phyloP scores from a whole-genome alignment of 768 basidiomycete species.

The Boletales sp. region DNA sequence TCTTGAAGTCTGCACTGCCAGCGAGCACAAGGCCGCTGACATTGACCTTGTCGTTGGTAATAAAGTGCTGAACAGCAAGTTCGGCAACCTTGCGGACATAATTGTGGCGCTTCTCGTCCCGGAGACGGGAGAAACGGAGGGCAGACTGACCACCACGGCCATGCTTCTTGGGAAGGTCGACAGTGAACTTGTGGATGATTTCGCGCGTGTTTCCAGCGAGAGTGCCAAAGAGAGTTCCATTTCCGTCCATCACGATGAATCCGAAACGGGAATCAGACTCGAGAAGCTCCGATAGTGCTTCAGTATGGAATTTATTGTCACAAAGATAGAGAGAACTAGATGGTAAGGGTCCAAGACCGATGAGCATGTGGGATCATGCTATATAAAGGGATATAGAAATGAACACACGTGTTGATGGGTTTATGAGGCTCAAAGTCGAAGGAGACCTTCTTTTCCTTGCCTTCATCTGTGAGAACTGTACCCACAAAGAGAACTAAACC shows the following conservation, averaged over 20 bases:
- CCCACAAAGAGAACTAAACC: constrained; percentile 98
- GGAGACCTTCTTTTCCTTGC: constrained; percentile 98
- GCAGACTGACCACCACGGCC: constrained; percentile 99
- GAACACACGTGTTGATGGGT: constrained; percentile 92
- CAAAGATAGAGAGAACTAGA: constrained; percentile 93
- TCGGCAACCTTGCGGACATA: constrained; percentile 99
- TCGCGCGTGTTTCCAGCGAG: constrained; percentile 97
- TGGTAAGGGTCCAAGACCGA: background rate
- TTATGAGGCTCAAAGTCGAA: constrained; percentile 99
- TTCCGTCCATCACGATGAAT: constrained; percentile 99
- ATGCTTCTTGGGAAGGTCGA: constrained; percentile 99
- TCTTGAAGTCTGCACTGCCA: constrained; percentile 98
- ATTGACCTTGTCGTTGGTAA: constrained; percentile 97
- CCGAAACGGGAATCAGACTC: constrained; percentile 98
- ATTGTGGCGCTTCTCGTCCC: constrained; percentile 99
- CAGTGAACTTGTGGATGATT: constrained; percentile 96
- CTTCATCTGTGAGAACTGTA: constrained; percentile 96
- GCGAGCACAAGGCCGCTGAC: constrained; percentile 94
- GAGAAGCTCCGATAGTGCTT: constrained; percentile 91
- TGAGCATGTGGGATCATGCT: background rate
- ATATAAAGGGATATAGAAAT: background rate
- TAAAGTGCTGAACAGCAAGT: constrained; percentile 94
- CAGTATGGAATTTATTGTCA: constrained; percentile 99
- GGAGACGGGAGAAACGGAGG: constrained; percentile 97
- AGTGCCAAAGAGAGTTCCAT: constrained; percentile 94